Conservation (phyloP, 331 rosid species). For the Ulmus americana region DNA sequence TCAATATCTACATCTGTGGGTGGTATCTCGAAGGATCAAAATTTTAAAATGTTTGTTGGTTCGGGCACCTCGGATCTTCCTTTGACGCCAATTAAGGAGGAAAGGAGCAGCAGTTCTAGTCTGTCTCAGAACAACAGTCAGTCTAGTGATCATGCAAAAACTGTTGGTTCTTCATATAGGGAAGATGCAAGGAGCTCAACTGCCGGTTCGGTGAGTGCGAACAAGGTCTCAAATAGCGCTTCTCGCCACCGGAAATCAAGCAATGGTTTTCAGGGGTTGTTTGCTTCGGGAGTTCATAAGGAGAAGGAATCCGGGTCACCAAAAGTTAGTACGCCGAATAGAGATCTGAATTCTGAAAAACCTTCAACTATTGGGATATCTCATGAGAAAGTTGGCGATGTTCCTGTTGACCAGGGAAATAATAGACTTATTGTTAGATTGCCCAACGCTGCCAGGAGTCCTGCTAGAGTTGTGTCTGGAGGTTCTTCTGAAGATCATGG, state of each 20-base stretch:
- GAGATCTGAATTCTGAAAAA: slow-evolving; percentile 28
- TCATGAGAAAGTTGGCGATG: slow-evolving; percentile 51
- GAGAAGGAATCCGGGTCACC: slow-evolving; percentile 35
- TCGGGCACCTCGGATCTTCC: slow-evolving; percentile 46
- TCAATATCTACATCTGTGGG: slow-evolving; percentile 27
- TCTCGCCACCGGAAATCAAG: slow-evolving; percentile 59
- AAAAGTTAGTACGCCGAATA: slow-evolving; percentile 36
- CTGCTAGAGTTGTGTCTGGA: slow-evolving; percentile 51
- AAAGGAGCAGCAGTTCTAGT: slow-evolving; percentile 82
- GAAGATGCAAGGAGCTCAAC: slow-evolving; percentile 87
- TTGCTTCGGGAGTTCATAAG: slow-evolving; percentile 43
- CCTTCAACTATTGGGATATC: slow-evolving; percentile 37
- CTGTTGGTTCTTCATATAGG: slow-evolving; percentile 41
- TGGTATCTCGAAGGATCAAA: slow-evolving; percentile 48
- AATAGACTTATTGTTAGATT: slow-evolving; percentile 56
- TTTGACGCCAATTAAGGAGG: slow-evolving; percentile 53
- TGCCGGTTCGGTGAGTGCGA: slow-evolving; percentile 50
- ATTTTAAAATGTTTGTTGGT: slow-evolving; percentile 33
- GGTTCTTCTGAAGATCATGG: slow-evolving; percentile 58
- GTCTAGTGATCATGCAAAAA: slow-evolving; percentile 65
- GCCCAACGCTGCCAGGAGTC: slow-evolving; percentile 62
- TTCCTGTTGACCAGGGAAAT: slow-evolving; percentile 39
- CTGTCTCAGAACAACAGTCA: slow-evolving; percentile 81
- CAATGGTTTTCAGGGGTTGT: slow-evolving; percentile 56
- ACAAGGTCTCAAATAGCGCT: slow-evolving; percentile 39